Percentiles rank a stretch among this genome's conserved stretches.
Evolutionary conservation across 805 yeast species (phyloP).

Genomic region (Brettanomyces bruxellensis): DNA sequence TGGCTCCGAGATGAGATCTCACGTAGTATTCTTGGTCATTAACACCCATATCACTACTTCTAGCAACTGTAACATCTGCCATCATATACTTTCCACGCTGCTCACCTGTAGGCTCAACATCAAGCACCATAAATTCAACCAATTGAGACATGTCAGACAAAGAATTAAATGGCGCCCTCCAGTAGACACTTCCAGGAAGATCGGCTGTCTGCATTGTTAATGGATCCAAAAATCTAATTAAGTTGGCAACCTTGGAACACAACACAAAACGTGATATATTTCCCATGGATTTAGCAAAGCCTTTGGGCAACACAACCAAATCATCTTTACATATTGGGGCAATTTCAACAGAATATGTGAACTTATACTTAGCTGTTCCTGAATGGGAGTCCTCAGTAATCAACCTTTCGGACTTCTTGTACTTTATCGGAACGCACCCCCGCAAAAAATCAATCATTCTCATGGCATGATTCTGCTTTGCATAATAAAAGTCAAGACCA

Average conservation of each 20-base stretch:
- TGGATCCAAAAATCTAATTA: constrained; percentile 84
- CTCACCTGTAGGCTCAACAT: constrained; percentile 86
- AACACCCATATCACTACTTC: constrained; percentile 79
- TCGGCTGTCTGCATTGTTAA: constrained; percentile 71
- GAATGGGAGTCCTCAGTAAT: constrained; percentile 89
- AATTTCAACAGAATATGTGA: constrained; percentile 85
- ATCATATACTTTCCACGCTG: constrained; percentile 68
- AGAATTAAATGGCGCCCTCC: constrained; percentile 75
- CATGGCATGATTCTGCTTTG: constrained; percentile 82
- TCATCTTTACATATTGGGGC: constrained; percentile 97
- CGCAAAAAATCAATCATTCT: constrained; percentile 88
- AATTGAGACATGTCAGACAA: constrained; percentile 69
- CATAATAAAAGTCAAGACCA: constrained; percentile 90
- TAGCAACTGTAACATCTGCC: constrained; percentile 88
- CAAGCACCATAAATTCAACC: constrained; percentile 82
- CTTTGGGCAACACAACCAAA: constrained; percentile 82
- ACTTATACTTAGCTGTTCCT: constrained; percentile 80
- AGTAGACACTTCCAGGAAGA: constrained; percentile 59
- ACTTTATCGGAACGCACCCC: constrained; percentile 77
- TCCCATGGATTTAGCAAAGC: constrained; percentile 76
- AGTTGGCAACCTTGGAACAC: constrained; percentile 77
- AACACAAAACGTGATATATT: constrained; percentile 72
- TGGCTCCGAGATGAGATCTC: constrained; percentile 87
- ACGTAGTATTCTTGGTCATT: constrained; percentile 79
- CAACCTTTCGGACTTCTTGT: constrained; percentile 82